Percentiles rank a stretch among this genome's conserved stretches.
phyloP scores from a whole-genome alignment of 805 yeast genomes.

The Danielia reshetovae region DNA sequence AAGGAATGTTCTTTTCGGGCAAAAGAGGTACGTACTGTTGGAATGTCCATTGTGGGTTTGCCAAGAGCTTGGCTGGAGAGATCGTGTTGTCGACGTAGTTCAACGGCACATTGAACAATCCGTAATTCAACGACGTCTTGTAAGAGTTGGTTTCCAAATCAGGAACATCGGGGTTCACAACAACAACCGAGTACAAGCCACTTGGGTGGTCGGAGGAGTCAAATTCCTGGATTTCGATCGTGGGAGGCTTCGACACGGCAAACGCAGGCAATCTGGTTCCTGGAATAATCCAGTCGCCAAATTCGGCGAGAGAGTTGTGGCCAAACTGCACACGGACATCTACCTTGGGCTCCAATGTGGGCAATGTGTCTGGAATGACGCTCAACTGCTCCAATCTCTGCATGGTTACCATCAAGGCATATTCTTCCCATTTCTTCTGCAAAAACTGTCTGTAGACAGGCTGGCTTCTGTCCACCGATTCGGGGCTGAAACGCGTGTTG shows the following conservation, averaged over 20 bases:
- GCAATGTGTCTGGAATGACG: constrained; percentile 91
- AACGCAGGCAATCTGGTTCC: constrained; percentile 71
- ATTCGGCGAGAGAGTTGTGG: constrained; percentile 49
- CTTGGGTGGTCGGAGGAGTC: constrained; percentile 38
- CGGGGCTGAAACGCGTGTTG: constrained; percentile 48
- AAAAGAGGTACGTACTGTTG: constrained; percentile 72
- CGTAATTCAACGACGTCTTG: constrained; percentile 73
- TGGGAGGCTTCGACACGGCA: constrained; percentile 74
- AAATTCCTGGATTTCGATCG: constrained; percentile 70
- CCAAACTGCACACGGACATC: constrained; percentile 75
- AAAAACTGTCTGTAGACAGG: constrained; percentile 79
- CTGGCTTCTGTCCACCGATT: constrained; percentile 57
- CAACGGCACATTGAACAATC: constrained; percentile 62
- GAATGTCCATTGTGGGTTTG: constrained; percentile 33
- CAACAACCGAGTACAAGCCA: constrained; percentile 66
- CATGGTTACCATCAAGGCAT: constrained; percentile 75
- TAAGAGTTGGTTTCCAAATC: constrained; percentile 65
- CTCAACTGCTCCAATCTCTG: constrained; percentile 84
- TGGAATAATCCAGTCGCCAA: constrained; percentile 71
- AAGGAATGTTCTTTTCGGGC: constrained; percentile 84
- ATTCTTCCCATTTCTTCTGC: constrained; percentile 65
- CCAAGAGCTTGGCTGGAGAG: constrained; percentile 38
- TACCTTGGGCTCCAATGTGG: constrained; percentile 78
- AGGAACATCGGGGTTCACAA: constrained; percentile 92
- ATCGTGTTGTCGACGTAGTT: constrained; percentile 56